Base-by-base conservation (phyloP, 768 basidiomycete species). In the Mycena crocata region DNA sequence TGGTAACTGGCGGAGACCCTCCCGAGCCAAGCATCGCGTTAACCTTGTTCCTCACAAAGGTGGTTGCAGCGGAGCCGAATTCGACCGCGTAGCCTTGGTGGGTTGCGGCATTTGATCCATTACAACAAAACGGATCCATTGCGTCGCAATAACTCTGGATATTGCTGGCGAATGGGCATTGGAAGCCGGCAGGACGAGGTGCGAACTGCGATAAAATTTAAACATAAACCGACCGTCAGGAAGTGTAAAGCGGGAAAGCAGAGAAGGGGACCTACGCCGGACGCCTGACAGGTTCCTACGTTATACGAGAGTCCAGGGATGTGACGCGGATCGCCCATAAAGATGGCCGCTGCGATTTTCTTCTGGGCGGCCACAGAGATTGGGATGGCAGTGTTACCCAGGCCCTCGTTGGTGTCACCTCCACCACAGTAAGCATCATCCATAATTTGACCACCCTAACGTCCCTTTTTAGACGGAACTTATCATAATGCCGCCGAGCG, bases 361-460 rank as follows among this genome's bases (percentile, higher is more conserved):
- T 66, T 73, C 34, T 73, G 65, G 3, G 78, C 77, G 3, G 74
- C 65, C 5, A 74, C 24, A 26, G 70, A 68, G 46, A 79, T 77
- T 60, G 77, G 78, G 52, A 78, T 77, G 0, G 78, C 71, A 15
- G 78, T 79, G 40, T 56, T 71, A 12, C 42, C 23, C 44, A 79
- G 68, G 21, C 76, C 78, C 62, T 77, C 76, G 69, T 78, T 76
- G 40, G 69, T 71, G 58, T 79, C 78, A 4, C 78, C 78, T 50
- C 78, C 78, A 49, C 78, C 78, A 39, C 78, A 79, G 64, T 73
- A 79, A 2, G 76, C 78, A 55, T 78, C 75, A 57, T 78, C 78
- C 67, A 77, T 73, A 61, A 77, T 79, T 71, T 77, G 78, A 66
- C 77, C 77, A 64, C 77, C 77, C 77, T 78, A 50, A n/a, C n/a